phyloP scores from a whole-genome alignment of 2,329 filamentous ascomycete genomes.

The Aspergillus fischeri region DNA sequence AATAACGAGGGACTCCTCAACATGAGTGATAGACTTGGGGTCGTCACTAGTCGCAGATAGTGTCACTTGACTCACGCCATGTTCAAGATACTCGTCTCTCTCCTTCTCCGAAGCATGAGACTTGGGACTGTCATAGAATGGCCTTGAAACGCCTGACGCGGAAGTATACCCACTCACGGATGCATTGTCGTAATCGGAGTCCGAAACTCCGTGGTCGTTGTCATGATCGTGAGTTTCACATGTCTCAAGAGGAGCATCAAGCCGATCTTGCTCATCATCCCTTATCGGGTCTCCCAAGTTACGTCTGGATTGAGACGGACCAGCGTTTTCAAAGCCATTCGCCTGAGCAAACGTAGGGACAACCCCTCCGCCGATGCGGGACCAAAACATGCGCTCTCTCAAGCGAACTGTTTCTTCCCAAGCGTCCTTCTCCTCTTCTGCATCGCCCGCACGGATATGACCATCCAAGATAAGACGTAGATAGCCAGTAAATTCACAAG shows the following conservation, averaged over 20 bases:
- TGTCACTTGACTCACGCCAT: not conserved
- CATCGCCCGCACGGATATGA: conserved; percentile 78
- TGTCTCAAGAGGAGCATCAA: conserved; percentile 1
- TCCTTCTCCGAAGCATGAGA: not conserved
- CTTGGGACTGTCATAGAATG: not conserved
- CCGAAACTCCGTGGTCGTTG: not conserved
- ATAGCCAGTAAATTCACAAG: conserved; percentile 90
- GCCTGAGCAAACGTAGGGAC: conserved; percentile 56
- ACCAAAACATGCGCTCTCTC: conserved; percentile 96
- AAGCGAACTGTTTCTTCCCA: conserved; percentile 94
- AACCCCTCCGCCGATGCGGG: conserved; percentile 84
- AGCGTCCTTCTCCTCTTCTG: conserved; percentile 77
- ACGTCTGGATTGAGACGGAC: conserved; percentile 1
- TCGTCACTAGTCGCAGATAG: not conserved
- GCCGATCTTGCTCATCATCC: not conserved
- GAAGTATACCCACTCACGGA: conserved; percentile 1
- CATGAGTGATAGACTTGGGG: not conserved
- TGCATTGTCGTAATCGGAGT: not conserved
- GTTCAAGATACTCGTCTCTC: not conserved
- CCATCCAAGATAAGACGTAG: conserved; percentile 88
- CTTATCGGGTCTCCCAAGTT: not conserved
- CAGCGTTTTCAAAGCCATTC: conserved; percentile 18
- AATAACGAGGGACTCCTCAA: not conserved
- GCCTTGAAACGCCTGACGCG: not conserved
- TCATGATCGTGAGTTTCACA: conserved; percentile 5